Conservation (phyloP, 108 stramenopile species). For the Pseudonitzschia pungens region DNA sequence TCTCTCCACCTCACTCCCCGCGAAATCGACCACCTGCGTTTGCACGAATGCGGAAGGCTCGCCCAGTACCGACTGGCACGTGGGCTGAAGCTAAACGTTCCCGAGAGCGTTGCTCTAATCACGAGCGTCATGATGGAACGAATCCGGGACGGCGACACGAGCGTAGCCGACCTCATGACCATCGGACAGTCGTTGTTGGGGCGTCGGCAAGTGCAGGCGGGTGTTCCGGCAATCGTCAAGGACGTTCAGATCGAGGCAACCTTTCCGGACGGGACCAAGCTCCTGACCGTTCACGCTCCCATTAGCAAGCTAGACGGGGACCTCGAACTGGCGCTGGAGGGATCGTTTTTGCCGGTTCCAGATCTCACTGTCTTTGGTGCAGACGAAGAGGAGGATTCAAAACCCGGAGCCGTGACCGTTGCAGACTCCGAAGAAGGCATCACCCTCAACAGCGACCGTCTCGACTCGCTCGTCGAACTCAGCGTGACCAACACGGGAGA, state of each 20-base stretch:
- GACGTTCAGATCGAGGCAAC: slow-evolving; percentile 98
- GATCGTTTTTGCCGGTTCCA: slow-evolving; percentile 90
- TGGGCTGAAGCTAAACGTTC: slow-evolving; percentile 85
- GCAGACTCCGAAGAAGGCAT: slow-evolving; percentile 40
- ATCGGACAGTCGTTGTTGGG: slow-evolving; percentile 85
- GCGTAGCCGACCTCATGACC: slow-evolving; percentile 89
- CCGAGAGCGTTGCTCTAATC: slow-evolving; percentile 88
- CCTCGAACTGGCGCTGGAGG: slow-evolving; percentile 83
- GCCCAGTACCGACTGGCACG: slow-evolving; percentile 94
- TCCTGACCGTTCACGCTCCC: slow-evolving; percentile 93
- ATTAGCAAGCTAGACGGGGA: slow-evolving; percentile 79
- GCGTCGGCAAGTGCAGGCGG: slow-evolving; percentile 80
- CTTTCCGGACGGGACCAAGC: slow-evolving; percentile 98
- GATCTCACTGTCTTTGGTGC: slow-evolving; percentile 57
- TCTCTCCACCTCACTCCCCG: slow-evolving; percentile 67
- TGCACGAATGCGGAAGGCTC: slow-evolving; percentile 84
- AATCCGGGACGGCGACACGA: slow-evolving; percentile 83
- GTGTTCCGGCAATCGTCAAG: slow-evolving; percentile 75
- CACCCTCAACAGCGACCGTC: slow-evolving; percentile 55
- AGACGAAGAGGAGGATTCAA: slow-evolving; percentile 22
- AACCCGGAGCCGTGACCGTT: slow-evolving; percentile 30
- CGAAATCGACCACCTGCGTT: slow-evolving; percentile 84
- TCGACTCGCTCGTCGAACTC: slow-evolving; percentile 65
- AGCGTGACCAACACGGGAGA: slow-evolving; percentile 95
- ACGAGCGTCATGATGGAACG: slow-evolving; percentile 94